A percentile compares a stretch with the other conserved stretches of the same genome.
Evolutionary conservation across 169 alveolate genomes (phyloP).

Genomic region (Besnoitia besnoiti): DNA sequence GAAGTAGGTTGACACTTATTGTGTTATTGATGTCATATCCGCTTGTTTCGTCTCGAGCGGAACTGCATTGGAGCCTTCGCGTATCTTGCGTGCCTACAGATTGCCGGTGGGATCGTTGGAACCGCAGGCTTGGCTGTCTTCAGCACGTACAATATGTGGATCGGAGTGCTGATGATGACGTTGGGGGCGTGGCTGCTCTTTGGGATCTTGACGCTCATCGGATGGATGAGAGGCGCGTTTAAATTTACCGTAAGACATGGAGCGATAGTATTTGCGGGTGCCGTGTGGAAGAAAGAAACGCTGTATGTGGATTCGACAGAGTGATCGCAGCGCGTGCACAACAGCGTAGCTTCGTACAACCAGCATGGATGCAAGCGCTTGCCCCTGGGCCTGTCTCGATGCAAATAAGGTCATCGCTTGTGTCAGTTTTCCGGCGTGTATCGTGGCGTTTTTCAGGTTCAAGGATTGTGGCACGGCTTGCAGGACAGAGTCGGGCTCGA

Average conservation of each 20-base stretch:
- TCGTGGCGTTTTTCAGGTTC: slow-evolving; percentile 5
- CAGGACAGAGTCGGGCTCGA: slow-evolving; percentile 33
- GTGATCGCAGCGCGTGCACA: too few species aligned
- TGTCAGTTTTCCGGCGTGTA: not conserved
- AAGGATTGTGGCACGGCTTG: slow-evolving; percentile 37
- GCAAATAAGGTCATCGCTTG: not conserved
- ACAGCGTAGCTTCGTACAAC: too few species aligned
- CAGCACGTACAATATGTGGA: not conserved
- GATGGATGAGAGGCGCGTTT: slow-evolving; percentile 9
- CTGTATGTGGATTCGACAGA: too few species aligned
- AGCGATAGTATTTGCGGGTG: too few species aligned
- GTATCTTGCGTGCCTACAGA: not conserved
- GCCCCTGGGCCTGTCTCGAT: too few species aligned
- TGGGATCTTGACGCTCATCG: not conserved
- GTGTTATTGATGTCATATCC: too few species aligned
- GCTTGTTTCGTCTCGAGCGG: too few species aligned
- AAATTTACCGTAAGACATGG: slow-evolving; percentile 7
- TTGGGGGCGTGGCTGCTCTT: slow-evolving; percentile 10
- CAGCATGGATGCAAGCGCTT: too few species aligned
- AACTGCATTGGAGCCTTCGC: too few species aligned
- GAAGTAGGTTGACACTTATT: too few species aligned
- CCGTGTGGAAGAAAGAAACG: too few species aligned
- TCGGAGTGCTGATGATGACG: not conserved
- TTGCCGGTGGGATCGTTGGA: not conserved
- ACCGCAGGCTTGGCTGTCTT: not conserved